A percentile compares a stretch with the other conserved stretches of the same genome.
phyloP scores from a whole-genome alignment of 352 stramenopile species.

The Blastocystis sp. region DNA sequence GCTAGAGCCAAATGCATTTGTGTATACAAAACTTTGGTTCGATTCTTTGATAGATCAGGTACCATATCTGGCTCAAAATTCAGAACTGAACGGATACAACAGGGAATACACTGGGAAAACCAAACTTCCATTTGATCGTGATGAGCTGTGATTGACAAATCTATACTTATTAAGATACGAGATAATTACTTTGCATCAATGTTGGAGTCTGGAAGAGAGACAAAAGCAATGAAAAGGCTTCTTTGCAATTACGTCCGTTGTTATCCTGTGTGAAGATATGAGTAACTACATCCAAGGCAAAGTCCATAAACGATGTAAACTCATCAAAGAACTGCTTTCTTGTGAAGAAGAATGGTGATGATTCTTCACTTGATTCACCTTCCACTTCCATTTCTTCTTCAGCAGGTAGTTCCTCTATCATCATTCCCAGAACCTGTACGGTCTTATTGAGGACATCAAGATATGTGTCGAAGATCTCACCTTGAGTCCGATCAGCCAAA shows the following conservation, averaged over 20 bases:
- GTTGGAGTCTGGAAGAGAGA: neutral
- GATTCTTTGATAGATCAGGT: neutral
- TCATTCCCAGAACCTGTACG: neutral
- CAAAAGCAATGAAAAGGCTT: neutral
- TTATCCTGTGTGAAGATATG: neutral
- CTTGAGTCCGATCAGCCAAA: neutral
- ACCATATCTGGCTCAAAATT: too few species aligned
- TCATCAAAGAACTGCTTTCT: neutral
- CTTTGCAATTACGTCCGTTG: neutral
- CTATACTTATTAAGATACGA: neutral
- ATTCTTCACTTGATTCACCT: neutral
- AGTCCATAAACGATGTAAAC: neutral
- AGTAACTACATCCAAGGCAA: neutral
- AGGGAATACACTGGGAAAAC: conserved; percentile 2
- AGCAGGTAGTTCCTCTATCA: neutral
- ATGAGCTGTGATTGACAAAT: conserved; percentile 8
- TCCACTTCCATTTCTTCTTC: neutral
- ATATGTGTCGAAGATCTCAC: neutral
- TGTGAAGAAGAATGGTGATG: neutral
- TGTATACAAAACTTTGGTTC: neutral
- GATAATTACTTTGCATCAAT: neutral
- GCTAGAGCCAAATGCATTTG: neutral
- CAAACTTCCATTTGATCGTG: conserved; percentile 24
- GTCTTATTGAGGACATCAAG: neutral
- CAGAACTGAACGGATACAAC: neutral